A percentile compares a stretch with the other conserved stretches of the same genome.
phyloP scores from a whole-genome alignment of 2,329 filamentous ascomycete genomes.

The Tolypocladium sp. region DNA sequence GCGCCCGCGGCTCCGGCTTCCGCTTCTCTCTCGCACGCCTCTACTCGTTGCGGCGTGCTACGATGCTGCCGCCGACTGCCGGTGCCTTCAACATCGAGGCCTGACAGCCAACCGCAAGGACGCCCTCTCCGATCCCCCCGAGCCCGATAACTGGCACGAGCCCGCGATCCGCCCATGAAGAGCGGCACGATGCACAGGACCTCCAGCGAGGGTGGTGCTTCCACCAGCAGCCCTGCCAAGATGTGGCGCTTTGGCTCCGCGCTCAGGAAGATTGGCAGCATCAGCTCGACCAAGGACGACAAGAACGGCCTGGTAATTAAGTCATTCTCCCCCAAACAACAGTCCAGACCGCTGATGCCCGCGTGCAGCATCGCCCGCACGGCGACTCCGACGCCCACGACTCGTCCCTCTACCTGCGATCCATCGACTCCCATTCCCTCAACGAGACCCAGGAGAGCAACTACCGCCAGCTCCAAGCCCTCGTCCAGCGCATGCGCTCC shows the following conservation, averaged over 20 bases:
- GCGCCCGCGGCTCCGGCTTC: not conserved
- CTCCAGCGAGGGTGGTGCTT: slow-evolving; percentile 15
- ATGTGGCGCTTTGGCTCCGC: slow-evolving; percentile 12
- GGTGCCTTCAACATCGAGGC: not conserved
- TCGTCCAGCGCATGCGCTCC: slow-evolving; percentile 25
- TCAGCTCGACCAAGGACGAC: slow-evolving; percentile 10
- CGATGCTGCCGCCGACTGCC: not conserved
- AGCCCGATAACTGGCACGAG: not conserved
- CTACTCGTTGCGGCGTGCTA: not conserved
- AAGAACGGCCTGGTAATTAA: slow-evolving; percentile 9
- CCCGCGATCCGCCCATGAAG: slow-evolving; percentile 8
- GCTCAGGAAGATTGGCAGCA: slow-evolving; percentile 11
- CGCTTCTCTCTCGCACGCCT: not conserved
- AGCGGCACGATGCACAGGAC: slow-evolving; percentile 15
- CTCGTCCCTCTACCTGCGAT: slow-evolving; percentile 13
- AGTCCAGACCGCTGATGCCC: not conserved
- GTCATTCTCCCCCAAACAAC: not conserved
- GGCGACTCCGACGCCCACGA: slow-evolving; percentile 17
- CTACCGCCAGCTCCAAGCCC: slow-evolving; percentile 23
- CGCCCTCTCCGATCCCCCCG: slow-evolving; percentile 3
- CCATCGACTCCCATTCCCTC: slow-evolving; percentile 13
- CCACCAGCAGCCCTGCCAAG: slow-evolving; percentile 7
- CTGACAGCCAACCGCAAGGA: not conserved
- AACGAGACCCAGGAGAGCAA: slow-evolving; percentile 21
- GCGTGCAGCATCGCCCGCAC: not conserved